Percentiles rank a stretch among this genome's conserved stretches.
Evolutionary conservation across 257 asterid species (phyloP).

Genomic region (Solanum sejunctum): DNA sequence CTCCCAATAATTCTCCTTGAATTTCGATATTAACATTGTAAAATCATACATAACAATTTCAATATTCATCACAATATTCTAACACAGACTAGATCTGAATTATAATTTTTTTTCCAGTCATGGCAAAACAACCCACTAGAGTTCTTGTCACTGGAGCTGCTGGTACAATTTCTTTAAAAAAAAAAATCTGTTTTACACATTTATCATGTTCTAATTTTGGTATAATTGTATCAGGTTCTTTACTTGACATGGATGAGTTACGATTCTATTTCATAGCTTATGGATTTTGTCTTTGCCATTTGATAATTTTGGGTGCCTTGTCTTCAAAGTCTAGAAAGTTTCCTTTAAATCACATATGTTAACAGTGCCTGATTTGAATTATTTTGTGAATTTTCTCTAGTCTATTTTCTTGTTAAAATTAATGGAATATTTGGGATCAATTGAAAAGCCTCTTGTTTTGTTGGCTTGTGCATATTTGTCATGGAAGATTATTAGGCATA

Average conservation of each 20-base stretch:
- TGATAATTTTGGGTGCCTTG: slow-evolving; percentile 6
- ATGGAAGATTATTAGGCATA: slow-evolving; percentile 49
- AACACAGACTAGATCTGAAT: not conserved
- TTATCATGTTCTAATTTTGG: not conserved
- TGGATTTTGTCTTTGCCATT: slow-evolving; percentile 31
- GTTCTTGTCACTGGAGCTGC: slow-evolving; percentile 30
- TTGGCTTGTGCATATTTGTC: slow-evolving; percentile 47
- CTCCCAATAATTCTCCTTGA: slow-evolving; percentile 2
- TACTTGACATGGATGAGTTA: slow-evolving; percentile 34
- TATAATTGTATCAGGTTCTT: slow-evolving; percentile 24
- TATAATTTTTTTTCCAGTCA: not conserved
- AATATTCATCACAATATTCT: not conserved
- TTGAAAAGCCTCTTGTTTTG: slow-evolving; percentile 48
- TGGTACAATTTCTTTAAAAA: not conserved
- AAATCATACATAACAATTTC: not conserved
- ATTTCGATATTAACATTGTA: not conserved
- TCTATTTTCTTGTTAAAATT: not conserved
- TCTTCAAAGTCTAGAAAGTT: slow-evolving; percentile 1
- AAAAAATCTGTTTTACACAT: not conserved
- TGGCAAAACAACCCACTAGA: slow-evolving; percentile 17
- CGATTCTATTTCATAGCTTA: slow-evolving; percentile 53
- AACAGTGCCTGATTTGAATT: not conserved
- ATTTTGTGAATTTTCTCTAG: not conserved
- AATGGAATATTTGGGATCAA: slow-evolving; percentile 33
- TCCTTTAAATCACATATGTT: not conserved